A percentile compares a stretch with the other conserved stretches of the same genome.
Conservation (phyloP, 2,329 filamentous ascomycete genomes). For the Aspergillus tubingensis region DNA sequence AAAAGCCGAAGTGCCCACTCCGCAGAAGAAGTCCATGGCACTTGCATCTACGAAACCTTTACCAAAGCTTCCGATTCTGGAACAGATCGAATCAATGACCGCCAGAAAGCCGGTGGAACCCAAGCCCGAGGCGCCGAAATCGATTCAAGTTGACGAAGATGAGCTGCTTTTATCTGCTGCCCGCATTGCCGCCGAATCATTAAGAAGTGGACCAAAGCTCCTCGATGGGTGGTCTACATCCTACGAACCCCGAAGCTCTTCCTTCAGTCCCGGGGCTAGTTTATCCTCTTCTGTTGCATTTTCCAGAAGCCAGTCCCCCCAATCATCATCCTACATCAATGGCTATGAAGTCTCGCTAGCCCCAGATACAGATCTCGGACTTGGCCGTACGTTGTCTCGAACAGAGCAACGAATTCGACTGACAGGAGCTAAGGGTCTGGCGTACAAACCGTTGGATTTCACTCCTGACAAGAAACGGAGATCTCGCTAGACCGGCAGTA, state of each 20-base stretch:
- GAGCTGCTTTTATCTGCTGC: slow-evolving; percentile 45
- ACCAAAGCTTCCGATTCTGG: slow-evolving; percentile 39
- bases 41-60: slow-evolving; percentile 34
- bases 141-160: slow-evolving; percentile 41
- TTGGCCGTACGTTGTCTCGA: slow-evolving; percentile 44
- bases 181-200: slow-evolving; percentile 43
- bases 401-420: slow-evolving; percentile 46
- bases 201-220: slow-evolving; percentile 39
- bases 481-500: background rate
- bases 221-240: slow-evolving; percentile 28
- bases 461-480: slow-evolving; percentile 23
- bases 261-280: slow-evolving; percentile 31
- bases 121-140: slow-evolving; percentile 24
- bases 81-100: slow-evolving; percentile 31
- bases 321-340: slow-evolving; percentile 31
- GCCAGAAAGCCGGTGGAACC: slow-evolving; percentile 26
- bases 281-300: slow-evolving; percentile 26
- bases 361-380: slow-evolving; percentile 39
- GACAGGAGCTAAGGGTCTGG: slow-evolving; percentile 47
- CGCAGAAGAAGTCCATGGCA: slow-evolving; percentile 30
- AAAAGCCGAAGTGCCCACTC: slow-evolving; percentile 18
- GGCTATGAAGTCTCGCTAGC: slow-evolving; percentile 46
- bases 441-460: slow-evolving; percentile 43
- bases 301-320: slow-evolving; percentile 34
- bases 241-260: slow-evolving; percentile 27